Conservation (phyloP, 2,329 filamentous ascomycete genomes). For the Graphilbum ipis-grandicollis region DNA sequence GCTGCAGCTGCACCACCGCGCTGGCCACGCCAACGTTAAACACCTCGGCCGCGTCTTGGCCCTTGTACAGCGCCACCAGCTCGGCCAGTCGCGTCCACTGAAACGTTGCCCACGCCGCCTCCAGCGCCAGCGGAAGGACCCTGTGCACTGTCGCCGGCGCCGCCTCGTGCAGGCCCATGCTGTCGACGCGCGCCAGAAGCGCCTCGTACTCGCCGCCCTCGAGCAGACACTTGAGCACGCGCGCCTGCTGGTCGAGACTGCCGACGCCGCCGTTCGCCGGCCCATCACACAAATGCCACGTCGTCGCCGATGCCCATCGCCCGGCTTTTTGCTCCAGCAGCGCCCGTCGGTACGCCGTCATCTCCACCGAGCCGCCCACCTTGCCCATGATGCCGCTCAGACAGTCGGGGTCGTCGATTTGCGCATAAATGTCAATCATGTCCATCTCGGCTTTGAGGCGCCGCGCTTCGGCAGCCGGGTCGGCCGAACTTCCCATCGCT, state of each 20-base stretch:
- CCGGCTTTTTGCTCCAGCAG: constrained; percentile 86
- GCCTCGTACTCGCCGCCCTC: constrained; percentile 93
- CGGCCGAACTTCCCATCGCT: too few species aligned
- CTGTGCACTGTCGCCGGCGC: constrained; percentile 34
- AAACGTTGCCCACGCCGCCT: constrained; percentile 80
- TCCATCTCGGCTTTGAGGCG: constrained; percentile 48
- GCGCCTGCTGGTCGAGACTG: constrained; percentile 61
- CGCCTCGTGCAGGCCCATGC: constrained; percentile 33
- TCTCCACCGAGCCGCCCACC: constrained; percentile 39
- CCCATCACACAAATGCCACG: constrained; percentile 89
- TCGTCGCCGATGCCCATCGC: constrained; percentile 85
- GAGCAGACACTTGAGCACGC: constrained; percentile 73
- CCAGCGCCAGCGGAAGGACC: constrained; percentile 68
- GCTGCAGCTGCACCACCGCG: constrained; percentile 42
- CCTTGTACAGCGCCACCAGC: constrained; percentile 39
- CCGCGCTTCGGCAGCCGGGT: constrained; percentile 1
- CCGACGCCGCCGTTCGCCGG: constrained; percentile 49
- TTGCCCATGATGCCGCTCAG: constrained; percentile 87
- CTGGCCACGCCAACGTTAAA: constrained; percentile 73
- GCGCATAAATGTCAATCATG: constrained; percentile 84
- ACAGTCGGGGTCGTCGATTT: constrained; percentile 95
- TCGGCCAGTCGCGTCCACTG: constrained; percentile 61
- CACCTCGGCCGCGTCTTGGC: constrained; percentile 29
- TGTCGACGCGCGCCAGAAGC: constrained; percentile 71
- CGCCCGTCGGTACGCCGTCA: constrained; percentile 89